Evolutionary conservation across 176 grass and related monocot species (phyloP).

Genomic region (Cenchrus americanus): DNA sequence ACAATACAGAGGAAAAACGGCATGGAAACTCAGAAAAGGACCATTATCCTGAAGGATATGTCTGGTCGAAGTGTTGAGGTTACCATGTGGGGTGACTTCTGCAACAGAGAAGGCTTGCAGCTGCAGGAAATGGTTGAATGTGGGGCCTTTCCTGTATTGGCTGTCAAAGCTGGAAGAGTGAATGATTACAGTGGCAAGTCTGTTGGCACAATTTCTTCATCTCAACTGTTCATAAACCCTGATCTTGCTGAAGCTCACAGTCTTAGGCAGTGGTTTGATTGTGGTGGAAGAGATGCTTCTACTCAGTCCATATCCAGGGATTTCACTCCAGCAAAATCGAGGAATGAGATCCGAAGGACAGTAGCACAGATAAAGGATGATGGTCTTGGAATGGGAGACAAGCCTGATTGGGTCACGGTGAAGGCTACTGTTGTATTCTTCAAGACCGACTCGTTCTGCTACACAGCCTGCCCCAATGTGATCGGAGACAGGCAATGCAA

Average conservation of each 20-base stretch:
- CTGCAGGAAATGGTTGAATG: slow-evolving; percentile 69
- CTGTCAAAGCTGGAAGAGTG: slow-evolving; percentile 91
- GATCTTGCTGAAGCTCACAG: slow-evolving; percentile 67
- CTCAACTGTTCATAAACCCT: slow-evolving; percentile 83
- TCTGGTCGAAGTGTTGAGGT: slow-evolving; percentile 88
- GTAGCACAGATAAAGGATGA: slow-evolving; percentile 87
- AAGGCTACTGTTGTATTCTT: slow-evolving; percentile 80
- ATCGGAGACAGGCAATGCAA: slow-evolving; percentile 80
- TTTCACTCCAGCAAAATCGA: slow-evolving; percentile 55
- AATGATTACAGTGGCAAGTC: slow-evolving; percentile 95
- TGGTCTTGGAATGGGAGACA: slow-evolving; percentile 78
- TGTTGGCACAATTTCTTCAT: slow-evolving; percentile 86
- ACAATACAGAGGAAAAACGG: slow-evolving; percentile 93
- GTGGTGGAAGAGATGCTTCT: slow-evolving; percentile 74
- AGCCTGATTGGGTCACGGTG: slow-evolving; percentile 78
- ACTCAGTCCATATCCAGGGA: slow-evolving; percentile 89
- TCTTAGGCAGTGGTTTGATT: slow-evolving; percentile 86
- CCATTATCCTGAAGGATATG: slow-evolving; percentile 75
- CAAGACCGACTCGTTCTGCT: slow-evolving; percentile 86
- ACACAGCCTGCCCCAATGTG: slow-evolving; percentile 76
- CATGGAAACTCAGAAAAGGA: slow-evolving; percentile 89
- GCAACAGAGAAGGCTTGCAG: slow-evolving; percentile 81
- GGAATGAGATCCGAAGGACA: slow-evolving; percentile 73
- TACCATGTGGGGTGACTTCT: slow-evolving; percentile 97
- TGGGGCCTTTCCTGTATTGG: slow-evolving; percentile 65